Evolutionary conservation across 371 early-diverging fungal species (phyloP), one percentile per base, ranked within the genome.

Genomic region (Lichtheimia hyalospora): DNA sequence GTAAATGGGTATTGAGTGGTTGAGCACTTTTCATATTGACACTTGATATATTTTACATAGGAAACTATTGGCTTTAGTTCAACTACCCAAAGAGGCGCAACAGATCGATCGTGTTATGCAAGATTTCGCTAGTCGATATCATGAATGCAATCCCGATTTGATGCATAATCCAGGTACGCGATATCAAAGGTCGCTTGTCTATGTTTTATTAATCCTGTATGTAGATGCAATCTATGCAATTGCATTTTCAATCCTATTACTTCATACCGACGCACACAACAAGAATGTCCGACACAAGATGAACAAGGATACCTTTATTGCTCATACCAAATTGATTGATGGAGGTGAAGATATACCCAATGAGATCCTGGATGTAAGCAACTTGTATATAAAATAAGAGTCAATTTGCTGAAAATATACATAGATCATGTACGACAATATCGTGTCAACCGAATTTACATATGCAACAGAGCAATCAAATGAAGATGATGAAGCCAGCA

Each of bases 221-320:
- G 21, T 58, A 87, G 93, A 92, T 62, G 74, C 81, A 14, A 84
- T 88, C 21, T 91, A 93, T 67, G 84, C 91, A 13, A 74, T 95
- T 21, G 83, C 95, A 3, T 96, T 92, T 70, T 90, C 94, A 1
- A 75, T 97, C n/a, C 76, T 96, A 61, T 73, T 95, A 53, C 83
- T 97, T 21, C 95, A 97, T 74, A 95, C 96, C 4, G 96, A 96
- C 68, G 90, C 93, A 21, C 94, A 96, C 73, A 95, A 95, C 72
- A 91, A 90, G 63, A 85, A 87, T 62, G 87, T 93, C 15, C 84
- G 84, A 42, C 86, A 84, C 59, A 96, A 93, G 72, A 95, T 95
- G 86, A 84, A 86, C 49, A 89, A 89, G 73, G 87, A 90, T 21
- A 91, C 93, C 27, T 96, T 93, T 67, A 84, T 91, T 43, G 74